Evolutionary conservation across 2,329 filamentous ascomycete species (phyloP), one percentile per base, ranked within the genome.

Genomic region (Alternaria sp.): DNA sequence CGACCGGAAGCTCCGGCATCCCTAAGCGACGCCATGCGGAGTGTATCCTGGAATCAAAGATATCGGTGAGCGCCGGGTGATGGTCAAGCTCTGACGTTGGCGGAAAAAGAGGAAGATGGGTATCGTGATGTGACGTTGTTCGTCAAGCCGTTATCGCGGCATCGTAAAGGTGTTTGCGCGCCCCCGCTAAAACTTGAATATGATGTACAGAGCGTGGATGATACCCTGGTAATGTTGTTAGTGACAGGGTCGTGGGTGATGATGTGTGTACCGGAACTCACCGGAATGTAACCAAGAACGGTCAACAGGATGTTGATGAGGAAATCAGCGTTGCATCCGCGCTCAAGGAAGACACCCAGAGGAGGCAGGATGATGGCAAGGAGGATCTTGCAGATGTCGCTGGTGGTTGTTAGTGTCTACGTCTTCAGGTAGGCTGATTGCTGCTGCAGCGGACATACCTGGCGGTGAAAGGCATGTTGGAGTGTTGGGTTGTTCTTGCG

Each of bases 191-290:
- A 93, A 95, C 83, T 95, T 96, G 76, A 96, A 86, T 73, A 97
- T 96, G 77, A 97, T 94, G 87, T 96, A 97, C 85, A 97, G 84
- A 66, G 93, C 93, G 85, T 97, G 93, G 81, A 97, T 93, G 84
- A 97, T 94, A 81, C 93, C 77, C 76, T 79, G 51, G 21, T 0
- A 9, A 2, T 3, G 1, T 15, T 53, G 66, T 77, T 51, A 75
- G 73, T 55, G 11, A 55, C 5, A 23, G 19, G 9, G 36, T 5
- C 11, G 6, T 15, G 25, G 13, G 46, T n/a, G 23, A 36, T 36
- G 30, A 11, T 49, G 51, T 15, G 21, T n/a, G 45, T 12, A 36
- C 44, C 46, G 61, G 49, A 57, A 71, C 74, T 40, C 68, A 78
- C 92, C 69, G 91, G 91, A 76, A 94, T 87, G 82, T 83, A 82